phyloP scores from a whole-genome alignment of 371 early-diverging fungal genomes.

The Zopfochytrium polystomum region DNA sequence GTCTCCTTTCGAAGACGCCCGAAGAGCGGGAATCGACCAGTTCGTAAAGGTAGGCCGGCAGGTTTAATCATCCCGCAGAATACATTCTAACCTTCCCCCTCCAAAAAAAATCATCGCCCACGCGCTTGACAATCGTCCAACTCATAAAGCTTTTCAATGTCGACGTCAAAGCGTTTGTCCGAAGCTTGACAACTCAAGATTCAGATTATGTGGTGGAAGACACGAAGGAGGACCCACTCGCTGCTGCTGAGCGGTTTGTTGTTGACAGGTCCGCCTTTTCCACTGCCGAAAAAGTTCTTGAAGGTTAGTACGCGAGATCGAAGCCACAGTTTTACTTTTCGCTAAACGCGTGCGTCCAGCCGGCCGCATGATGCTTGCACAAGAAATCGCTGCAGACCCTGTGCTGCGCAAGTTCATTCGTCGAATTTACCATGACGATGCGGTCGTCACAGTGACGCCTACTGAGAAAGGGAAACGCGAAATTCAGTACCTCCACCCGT shows the following conservation, averaged over 20 bases:
- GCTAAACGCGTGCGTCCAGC: constrained; percentile 37
- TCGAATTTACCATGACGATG: constrained; percentile 63
- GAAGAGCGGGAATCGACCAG: constrained; percentile 51
- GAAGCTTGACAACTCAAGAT: constrained; percentile 21
- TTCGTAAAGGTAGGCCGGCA: constrained; percentile 57
- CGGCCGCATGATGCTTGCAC: constrained; percentile 68
- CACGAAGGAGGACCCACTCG: constrained; percentile 50
- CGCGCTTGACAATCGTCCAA: too few relatives aligned
- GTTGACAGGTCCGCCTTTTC: constrained; percentile 44
- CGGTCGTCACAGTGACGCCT: constrained; percentile 71
- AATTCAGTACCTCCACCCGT: constrained; percentile 80
- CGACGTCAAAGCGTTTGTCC: constrained; percentile 30
- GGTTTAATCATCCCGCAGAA: too few relatives aligned
- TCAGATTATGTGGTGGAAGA: constrained; percentile 34
- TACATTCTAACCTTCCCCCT: not conserved
- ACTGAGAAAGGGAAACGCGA: constrained; percentile 74
- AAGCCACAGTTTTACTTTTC: constrained; percentile 1
- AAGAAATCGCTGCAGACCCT: constrained; percentile 79
- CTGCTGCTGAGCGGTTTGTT: constrained; percentile 61
- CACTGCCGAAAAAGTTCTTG: constrained; percentile 58
- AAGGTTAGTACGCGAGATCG: constrained; percentile 24
- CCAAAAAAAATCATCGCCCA: too few relatives aligned
- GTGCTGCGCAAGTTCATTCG: constrained; percentile 79
- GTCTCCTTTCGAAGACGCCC: constrained; percentile 56
- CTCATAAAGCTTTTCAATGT: constrained; percentile 31